A percentile compares a stretch with the other conserved stretches of the same genome.
These are phyloP conservation scores for Acacia crassicarpa DNA, from an alignment of 306 rosid species.

Conservation along the genomic window DNA sequence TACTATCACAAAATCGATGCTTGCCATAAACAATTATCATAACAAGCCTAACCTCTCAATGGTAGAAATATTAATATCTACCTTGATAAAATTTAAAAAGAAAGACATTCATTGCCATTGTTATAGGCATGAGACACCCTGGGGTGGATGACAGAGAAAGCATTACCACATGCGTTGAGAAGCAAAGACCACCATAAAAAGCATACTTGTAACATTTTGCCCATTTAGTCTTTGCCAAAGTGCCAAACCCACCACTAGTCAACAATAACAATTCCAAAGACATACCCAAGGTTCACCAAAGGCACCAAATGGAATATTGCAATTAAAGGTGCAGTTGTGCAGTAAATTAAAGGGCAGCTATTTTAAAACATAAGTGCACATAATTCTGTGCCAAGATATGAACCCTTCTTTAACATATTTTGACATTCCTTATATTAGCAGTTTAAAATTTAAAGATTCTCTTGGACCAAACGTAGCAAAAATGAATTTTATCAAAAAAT, in stretches of 20 bases:
- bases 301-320: background rate
- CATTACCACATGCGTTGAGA: background rate
- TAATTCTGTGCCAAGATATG: slow-evolving; percentile 13
- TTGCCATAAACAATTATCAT: slow-evolving; percentile 12
- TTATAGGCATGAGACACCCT: background rate
- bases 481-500: slow-evolving; percentile 8
- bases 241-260: background rate
- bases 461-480: background rate
- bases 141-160: background rate
- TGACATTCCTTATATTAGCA: background rate
- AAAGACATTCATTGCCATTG: background rate
- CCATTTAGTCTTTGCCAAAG: slow-evolving; percentile 13
- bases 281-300: slow-evolving; percentile 10
- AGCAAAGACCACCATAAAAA: slow-evolving; percentile 7
- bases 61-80: slow-evolving; percentile 5
- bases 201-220: background rate
- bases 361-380: background rate
- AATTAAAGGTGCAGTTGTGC: background rate
- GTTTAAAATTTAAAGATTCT: background rate
- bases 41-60: slow-evolving; percentile 1
- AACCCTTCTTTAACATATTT: slow-evolving; percentile 2
- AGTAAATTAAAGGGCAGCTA: background rate
- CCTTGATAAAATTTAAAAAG: background rate
- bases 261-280: slow-evolving; percentile 2
- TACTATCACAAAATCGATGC: slow-evolving; percentile 6